Evolutionary conservation across 257 asterid species (phyloP).

Genomic region (Nicotiana benthamiana): DNA sequence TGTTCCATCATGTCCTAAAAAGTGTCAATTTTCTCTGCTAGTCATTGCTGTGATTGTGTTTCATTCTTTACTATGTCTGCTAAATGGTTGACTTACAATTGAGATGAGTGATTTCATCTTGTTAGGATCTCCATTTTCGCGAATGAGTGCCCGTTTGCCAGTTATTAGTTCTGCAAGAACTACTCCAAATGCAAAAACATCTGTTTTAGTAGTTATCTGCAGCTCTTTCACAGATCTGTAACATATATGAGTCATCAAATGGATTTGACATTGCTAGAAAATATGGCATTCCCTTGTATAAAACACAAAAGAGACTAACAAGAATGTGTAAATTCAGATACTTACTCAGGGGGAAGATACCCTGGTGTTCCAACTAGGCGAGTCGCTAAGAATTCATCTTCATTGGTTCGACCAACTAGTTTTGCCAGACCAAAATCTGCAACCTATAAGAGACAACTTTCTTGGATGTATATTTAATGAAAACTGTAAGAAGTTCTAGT

Average conservation of each 20-base stretch:
- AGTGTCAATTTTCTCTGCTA: background rate
- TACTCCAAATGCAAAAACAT: conserved; percentile 83
- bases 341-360: conserved; percentile 92
- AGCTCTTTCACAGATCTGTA: conserved; percentile 75
- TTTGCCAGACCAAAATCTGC: conserved; percentile 89
- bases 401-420: conserved; percentile 63
- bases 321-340: background rate
- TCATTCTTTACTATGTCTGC: background rate
- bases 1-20: background rate
- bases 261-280: background rate
- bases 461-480: background rate
- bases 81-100: conserved; percentile 39
- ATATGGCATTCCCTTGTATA: background rate
- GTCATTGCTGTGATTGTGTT: background rate
- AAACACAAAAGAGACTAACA: background rate
- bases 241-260: background rate
- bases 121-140: conserved; percentile 47
- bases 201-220: conserved; percentile 78
- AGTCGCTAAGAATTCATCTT: conserved; percentile 60
- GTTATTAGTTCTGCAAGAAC: conserved; percentile 80
- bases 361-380: conserved; percentile 88
- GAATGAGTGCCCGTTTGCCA: conserved; percentile 73
- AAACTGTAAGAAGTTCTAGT: background rate
- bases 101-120: conserved; percentile 77
- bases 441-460: conserved; percentile 31